phyloP scores from a whole-genome alignment of 257 asterid species.

The Orobanche coerulescens region DNA sequence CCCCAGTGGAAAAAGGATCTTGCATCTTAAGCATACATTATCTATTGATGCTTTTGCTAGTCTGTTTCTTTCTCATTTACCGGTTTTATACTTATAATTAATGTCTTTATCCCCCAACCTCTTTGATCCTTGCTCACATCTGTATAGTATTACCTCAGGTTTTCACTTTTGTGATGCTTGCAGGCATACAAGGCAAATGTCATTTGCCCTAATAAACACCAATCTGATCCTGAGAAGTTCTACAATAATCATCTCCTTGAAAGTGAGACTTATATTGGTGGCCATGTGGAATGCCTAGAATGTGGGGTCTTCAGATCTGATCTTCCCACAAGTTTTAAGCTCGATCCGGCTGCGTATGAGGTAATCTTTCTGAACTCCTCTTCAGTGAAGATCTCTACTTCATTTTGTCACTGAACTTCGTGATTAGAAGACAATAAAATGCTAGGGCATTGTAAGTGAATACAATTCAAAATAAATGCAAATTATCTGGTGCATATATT shows the following conservation, averaged over 20 bases:
- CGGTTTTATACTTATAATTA: conserved; percentile 11
- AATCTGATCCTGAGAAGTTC: conserved; percentile 95
- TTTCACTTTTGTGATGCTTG: conserved; percentile 28
- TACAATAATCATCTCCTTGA: conserved; percentile 71
- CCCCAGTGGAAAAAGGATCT: neutral
- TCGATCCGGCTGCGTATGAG: conserved; percentile 83
- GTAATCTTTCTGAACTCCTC: conserved; percentile 31
- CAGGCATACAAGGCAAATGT: conserved; percentile 97
- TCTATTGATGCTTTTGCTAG: neutral
- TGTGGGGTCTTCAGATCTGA: conserved; percentile 99
- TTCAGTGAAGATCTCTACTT: conserved; percentile 5
- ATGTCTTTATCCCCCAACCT: conserved; percentile 17
- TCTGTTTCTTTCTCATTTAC: conserved; percentile 1
- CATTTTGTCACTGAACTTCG: conserved; percentile 11
- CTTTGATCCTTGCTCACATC: conserved; percentile 2
- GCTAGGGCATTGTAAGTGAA: conserved; percentile 7
- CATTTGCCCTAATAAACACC: conserved; percentile 96
- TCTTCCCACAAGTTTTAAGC: conserved; percentile 88
- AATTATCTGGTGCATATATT: conserved; percentile 11
- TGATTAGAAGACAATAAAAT: conserved; percentile 5
- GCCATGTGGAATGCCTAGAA: conserved; percentile 98
- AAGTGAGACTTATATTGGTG: conserved; percentile 98
- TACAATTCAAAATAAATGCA: conserved; percentile 4
- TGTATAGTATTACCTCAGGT: conserved; percentile 19
- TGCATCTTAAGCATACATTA: neutral